phyloP scores from a whole-genome alignment of 768 basidiomycete genomes.

The Daedalea quercina region DNA sequence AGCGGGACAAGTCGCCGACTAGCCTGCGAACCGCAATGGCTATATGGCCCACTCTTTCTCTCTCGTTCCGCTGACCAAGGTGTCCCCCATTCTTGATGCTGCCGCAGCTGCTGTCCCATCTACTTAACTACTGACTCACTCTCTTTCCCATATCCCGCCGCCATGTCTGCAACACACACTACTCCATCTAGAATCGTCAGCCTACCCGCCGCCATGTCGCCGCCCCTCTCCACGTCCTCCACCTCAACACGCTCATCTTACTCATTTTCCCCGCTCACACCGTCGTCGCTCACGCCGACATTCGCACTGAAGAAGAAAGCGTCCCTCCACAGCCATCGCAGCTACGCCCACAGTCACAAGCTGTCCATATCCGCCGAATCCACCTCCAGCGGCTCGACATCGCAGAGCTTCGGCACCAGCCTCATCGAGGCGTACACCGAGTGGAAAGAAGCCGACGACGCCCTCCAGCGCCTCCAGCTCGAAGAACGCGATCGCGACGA shows the following conservation, averaged over 20 bases:
- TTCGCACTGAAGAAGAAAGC: not conserved
- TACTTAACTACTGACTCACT: not conserved
- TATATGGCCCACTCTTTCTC: too few species aligned
- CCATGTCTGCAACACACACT: not conserved
- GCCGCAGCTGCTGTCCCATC: not conserved
- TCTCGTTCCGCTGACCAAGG: not conserved
- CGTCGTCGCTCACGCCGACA: not conserved
- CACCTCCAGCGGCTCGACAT: not conserved
- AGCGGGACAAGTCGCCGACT: too few species aligned
- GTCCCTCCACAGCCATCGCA: not conserved
- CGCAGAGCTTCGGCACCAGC: not conserved
- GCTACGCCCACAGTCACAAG: not conserved
- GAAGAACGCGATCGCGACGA: constrained; percentile 6
- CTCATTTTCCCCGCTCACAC: too few species aligned
- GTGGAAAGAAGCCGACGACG: constrained; percentile 17
- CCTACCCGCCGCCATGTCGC: not conserved
- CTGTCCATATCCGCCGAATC: not conserved
- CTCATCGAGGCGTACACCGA: constrained; percentile 7
- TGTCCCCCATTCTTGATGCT: not conserved
- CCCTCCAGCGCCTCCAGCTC: constrained; percentile 8
- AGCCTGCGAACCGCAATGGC: too few species aligned
- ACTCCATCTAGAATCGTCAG: not conserved
- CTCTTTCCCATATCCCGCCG: not conserved
- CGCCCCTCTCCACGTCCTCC: too few species aligned
- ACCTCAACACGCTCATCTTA: too few species aligned